These are phyloP conservation scores for Penicillium corylophilum DNA, from an alignment of 2,329 filamentous ascomycete genomes.

Conservation along the genomic window DNA sequence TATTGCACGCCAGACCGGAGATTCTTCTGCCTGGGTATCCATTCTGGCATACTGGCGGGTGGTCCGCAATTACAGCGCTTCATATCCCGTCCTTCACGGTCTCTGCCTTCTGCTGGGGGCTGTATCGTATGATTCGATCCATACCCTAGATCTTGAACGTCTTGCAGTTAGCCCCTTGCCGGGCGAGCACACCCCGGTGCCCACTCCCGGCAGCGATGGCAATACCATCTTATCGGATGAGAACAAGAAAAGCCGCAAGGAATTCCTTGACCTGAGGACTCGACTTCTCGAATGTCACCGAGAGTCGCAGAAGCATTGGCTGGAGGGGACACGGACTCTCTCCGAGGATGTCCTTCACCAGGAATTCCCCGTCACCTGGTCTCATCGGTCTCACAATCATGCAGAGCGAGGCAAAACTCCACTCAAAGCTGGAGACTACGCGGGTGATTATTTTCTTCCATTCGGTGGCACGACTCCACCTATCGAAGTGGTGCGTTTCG, in stretches of 20 bases:
- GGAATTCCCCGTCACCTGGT: conserved; percentile 49
- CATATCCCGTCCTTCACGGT: conserved; percentile 43
- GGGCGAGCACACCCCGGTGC: conserved; percentile 38
- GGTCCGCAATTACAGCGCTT: conserved; percentile 39
- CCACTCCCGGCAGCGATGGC: conserved; percentile 47
- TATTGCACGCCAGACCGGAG: conserved; percentile 36
- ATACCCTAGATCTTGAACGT: conserved; percentile 46
- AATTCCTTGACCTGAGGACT: conserved; percentile 42
- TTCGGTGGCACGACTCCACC: conserved; percentile 44
- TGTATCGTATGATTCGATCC: conserved; percentile 47
- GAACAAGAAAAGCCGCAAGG: conserved; percentile 36
- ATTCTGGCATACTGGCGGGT: conserved; percentile 50
- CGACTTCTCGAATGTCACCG: conserved; percentile 42
- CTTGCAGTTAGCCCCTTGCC: conserved; percentile 43
- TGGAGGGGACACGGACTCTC: conserved; percentile 43
- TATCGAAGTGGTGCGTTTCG: conserved; percentile 48
- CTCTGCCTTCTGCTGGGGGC: conserved; percentile 49
- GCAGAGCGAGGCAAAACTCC: conserved; percentile 36
- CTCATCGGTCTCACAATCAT: conserved; percentile 38
- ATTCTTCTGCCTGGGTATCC: conserved; percentile 47
- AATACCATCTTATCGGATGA: conserved; percentile 39
- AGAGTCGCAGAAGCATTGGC: conserved; percentile 46
- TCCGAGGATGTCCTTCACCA: conserved; percentile 41
- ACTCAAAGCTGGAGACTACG: conserved; percentile 36
- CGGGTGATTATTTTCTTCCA: conserved; percentile 43